These are phyloP conservation scores for Raffaelea ambrosiae DNA, from an alignment of 2,329 filamentous ascomycete genomes.

Conservation along the genomic window DNA sequence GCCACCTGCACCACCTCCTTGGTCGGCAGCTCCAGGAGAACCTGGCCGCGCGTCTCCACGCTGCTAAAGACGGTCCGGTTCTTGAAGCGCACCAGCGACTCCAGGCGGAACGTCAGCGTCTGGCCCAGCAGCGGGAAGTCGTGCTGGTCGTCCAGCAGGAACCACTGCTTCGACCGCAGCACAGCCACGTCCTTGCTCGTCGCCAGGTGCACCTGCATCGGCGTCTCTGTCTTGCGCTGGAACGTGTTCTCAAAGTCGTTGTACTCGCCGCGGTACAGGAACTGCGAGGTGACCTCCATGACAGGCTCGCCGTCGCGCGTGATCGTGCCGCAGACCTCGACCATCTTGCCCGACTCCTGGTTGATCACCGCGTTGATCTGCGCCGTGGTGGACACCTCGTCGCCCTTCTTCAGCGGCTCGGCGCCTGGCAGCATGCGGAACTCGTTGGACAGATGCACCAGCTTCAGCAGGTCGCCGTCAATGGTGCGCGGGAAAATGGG, in stretches of 20 bases:
- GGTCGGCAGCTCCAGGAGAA: conserved; percentile 85
- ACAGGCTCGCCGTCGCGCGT: conserved; percentile 73
- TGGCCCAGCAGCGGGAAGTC: conserved; percentile 85
- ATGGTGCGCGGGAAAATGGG: conserved; percentile 96
- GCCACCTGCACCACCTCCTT: conserved; percentile 97
- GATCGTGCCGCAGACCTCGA: conserved; percentile 98
- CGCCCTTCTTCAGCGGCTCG: conserved; percentile 89
- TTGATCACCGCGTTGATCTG: conserved; percentile 98
- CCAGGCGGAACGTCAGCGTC: conserved; percentile 90
- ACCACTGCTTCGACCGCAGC: conserved; percentile 96
- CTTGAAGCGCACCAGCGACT: conserved; percentile 89
- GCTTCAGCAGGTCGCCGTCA: conserved; percentile 89
- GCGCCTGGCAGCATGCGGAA: conserved; percentile 98
- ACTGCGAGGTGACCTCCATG: conserved; percentile 98
- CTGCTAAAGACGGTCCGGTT: conserved; percentile 86
- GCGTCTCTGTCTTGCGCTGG: conserved; percentile 92
- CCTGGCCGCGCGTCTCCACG: conserved; percentile 86
- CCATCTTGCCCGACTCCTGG: conserved; percentile 98
- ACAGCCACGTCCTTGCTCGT: conserved; percentile 90
- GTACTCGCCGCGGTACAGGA: conserved; percentile 90
- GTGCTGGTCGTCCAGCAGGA: conserved; percentile 62
- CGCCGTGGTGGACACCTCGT: conserved; percentile 84
- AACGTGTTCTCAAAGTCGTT: conserved; percentile 96
- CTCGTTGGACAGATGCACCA: conserved; percentile 92
- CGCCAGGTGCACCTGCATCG: conserved; percentile 82